Evolutionary conservation across 2,329 filamentous ascomycete species (phyloP), one percentile per base, ranked within the genome.

Genomic region (Verticillium nubilum): DNA sequence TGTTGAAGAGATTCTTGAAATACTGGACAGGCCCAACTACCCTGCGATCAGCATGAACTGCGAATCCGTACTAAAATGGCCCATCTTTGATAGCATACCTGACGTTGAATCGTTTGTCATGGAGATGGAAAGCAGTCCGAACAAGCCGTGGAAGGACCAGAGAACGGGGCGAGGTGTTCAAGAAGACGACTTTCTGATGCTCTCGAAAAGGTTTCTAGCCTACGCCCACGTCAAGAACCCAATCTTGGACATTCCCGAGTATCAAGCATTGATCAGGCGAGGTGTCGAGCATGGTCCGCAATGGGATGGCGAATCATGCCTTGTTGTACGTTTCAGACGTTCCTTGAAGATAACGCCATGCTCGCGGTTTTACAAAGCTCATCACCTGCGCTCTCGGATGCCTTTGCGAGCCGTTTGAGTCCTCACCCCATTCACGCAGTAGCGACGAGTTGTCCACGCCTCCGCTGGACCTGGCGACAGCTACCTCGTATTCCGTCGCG

Each of bases 191-290:
- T 64, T 72, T 15, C 60, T 59, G 2, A 54, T 61, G 26, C 64
- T 72, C 2, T 65, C 68, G 17, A 63, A 70, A 29, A 63, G 58
- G 6, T 73, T 73, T 52, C 60, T 72, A 15, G 57, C 65, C 3
- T 70, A 70, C 52, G 69, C 70, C 13, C 69, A 72, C n/a, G 66
- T 69, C 23, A 73, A 72, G 56, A 72, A 73, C 27, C 70, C 70
- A 4, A 68, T 72, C 10, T 61, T 73, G 6, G 69, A 72, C 56
- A 60, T 67, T 2, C 60, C 58, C 0, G 66, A 67, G 23, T 54
- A 70, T 23, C 66, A 64, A 19, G 54, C 57, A 13, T 65, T 64
- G 56, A 68, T 66, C 6, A 67, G 62, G 29, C 27, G 62, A 23
- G 65, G 69, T 5, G 61, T 63, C 6, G 66, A 67, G 52, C 58